Percentiles rank a stretch among this genome's conserved stretches.
Evolutionary conservation across 306 rosid species (phyloP).

Genomic region (Quercus aquifolioides): DNA sequence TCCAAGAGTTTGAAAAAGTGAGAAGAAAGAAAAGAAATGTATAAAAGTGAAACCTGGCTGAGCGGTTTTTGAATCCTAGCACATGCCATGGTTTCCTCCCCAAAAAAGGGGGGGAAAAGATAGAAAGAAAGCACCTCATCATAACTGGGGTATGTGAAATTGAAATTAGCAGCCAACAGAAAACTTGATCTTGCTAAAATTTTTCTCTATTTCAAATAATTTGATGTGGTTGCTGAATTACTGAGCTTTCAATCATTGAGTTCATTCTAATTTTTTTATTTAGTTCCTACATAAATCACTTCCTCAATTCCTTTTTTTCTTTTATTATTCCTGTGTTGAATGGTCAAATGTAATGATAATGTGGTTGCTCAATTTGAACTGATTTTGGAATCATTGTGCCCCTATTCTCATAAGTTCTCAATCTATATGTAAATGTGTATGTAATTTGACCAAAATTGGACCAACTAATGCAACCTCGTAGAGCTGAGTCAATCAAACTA

Average conservation of each 20-base stretch:
- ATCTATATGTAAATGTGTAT: background rate
- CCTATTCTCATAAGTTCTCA: background rate
- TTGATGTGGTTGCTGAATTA: too few species aligned
- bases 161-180: too few species aligned
- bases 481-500: background rate
- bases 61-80: background rate
- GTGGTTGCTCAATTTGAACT: background rate
- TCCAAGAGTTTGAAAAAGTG: background rate
- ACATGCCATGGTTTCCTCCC: background rate
- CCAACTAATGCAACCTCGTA: background rate
- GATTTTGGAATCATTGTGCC: background rate
- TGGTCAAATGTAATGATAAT: conserved; percentile 6
- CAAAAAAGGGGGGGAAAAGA: too few species aligned
- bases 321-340: background rate
- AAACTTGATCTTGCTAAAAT: background rate
- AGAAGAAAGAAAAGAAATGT: background rate
- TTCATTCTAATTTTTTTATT: too few species aligned
- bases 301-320: background rate
- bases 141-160: too few species aligned
- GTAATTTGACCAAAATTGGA: background rate
- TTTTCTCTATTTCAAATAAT: background rate
- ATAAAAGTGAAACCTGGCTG: conserved; percentile 1
- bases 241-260: too few species aligned
- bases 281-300: too few species aligned
- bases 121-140: too few species aligned